These are phyloP conservation scores for Glebionis coronaria DNA, from an alignment of 129 eudicot species.

Conservation along the genomic window DNA sequence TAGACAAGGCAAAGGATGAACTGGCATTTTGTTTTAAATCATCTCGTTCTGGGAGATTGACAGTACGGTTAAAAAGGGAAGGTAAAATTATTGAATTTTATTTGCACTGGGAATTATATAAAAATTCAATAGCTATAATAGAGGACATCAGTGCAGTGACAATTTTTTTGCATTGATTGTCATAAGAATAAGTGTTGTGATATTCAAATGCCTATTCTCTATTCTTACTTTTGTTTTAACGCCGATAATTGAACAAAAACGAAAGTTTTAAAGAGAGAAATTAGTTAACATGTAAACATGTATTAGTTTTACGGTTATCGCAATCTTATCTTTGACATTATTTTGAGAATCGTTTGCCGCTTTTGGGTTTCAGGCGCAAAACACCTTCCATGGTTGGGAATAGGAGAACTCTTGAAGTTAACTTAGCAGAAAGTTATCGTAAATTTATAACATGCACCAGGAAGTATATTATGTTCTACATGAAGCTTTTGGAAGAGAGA, in stretches of 20 bases:
- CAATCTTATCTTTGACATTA: not conserved
- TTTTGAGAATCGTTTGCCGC: not conserved
- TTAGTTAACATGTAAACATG: not conserved
- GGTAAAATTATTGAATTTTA: constrained; percentile 40
- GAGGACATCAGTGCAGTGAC: constrained; percentile 2
- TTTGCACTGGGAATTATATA: not conserved
- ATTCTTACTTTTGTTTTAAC: not conserved
- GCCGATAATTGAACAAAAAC: not conserved
- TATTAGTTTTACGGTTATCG: not conserved
- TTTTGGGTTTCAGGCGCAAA: constrained; percentile 69
- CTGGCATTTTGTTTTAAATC: constrained; percentile 97
- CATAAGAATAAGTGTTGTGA: not conserved
- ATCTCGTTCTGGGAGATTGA: constrained; percentile 99
- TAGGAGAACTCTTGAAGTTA: constrained; percentile 83
- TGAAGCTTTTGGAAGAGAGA: constrained; percentile 80
- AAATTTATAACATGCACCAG: constrained; percentile 94
- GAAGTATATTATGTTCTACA: constrained; percentile 84
- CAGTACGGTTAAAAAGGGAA: constrained; percentile 89
- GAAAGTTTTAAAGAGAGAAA: constrained; percentile 2
- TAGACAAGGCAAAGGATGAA: constrained; percentile 87
- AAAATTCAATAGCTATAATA: not conserved
- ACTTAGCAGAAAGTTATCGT: constrained; percentile 92
- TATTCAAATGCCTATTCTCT: not conserved
- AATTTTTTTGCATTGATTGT: no score
- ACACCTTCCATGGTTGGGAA: constrained; percentile 65